Conservation (phyloP, 768 basidiomycete genomes). For the Rhizopogon sp. region DNA sequence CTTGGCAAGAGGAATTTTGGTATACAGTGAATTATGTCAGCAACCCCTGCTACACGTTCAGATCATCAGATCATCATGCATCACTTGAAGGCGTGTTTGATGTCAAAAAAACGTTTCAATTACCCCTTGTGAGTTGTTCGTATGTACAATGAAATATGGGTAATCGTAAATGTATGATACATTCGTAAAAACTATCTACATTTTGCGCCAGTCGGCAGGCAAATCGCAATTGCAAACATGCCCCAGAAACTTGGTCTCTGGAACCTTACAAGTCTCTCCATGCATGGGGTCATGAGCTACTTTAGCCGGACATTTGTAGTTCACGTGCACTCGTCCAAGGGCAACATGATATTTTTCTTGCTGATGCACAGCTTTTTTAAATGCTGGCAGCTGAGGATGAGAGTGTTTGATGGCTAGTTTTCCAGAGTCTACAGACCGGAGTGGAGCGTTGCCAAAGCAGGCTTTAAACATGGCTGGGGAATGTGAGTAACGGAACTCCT, state of each 20-base stretch:
- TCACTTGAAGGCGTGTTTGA: no score
- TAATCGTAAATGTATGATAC: no score
- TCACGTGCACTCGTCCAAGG: neutral
- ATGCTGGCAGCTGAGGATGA: neutral
- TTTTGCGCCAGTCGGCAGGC: neutral
- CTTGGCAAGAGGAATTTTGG: constrained; percentile 4
- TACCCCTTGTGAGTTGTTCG: neutral
- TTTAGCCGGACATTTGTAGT: neutral
- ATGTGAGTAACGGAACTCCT: neutral
- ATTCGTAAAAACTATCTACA: neutral
- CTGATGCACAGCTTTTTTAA: neutral
- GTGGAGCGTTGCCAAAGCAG: neutral
- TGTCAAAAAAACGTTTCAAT: neutral
- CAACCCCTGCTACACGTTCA: neutral
- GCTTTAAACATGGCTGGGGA: neutral
- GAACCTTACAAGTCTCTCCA: neutral
- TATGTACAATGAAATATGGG: no score
- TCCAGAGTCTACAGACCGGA: neutral
- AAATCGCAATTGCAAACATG: neutral
- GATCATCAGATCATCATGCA: neutral
- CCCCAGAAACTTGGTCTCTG: no score
- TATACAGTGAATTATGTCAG: constrained; percentile 15
- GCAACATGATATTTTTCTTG: neutral
- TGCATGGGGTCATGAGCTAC: neutral
- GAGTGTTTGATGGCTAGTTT: neutral